Percentiles rank a stretch among this genome's conserved stretches.
Conservation (phyloP, 164 flowering plant species). For the Tinospora cordifolia region DNA sequence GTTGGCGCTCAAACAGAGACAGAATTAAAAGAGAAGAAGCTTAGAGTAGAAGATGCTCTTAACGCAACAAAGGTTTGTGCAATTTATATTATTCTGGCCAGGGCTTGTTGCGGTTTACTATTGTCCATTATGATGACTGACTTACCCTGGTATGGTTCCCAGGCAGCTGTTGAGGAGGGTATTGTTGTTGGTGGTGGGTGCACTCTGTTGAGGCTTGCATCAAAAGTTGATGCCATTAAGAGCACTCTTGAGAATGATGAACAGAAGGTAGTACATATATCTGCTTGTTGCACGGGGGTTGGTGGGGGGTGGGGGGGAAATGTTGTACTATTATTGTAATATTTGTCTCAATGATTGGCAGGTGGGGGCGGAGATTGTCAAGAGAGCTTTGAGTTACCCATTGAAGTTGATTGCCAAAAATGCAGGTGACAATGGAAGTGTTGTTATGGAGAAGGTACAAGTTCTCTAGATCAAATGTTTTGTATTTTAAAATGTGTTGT, state of each 20-base stretch:
- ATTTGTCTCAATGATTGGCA: constrained; percentile 17
- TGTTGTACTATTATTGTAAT: background rate
- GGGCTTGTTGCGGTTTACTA: background rate
- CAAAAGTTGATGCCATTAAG: constrained; percentile 87
- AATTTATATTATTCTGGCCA: background rate
- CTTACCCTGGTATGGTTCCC: constrained; percentile 10
- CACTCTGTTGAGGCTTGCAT: constrained; percentile 75
- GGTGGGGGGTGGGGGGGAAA: background rate
- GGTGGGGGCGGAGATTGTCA: constrained; percentile 99
- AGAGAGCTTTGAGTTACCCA: constrained; percentile 85
- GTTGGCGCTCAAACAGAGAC: constrained; percentile 99
- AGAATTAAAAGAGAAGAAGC: constrained; percentile 88
- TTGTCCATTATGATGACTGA: background rate
- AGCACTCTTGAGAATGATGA: constrained; percentile 72
- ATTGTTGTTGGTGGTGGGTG: constrained; percentile 97
- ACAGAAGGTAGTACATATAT: constrained; percentile 57
- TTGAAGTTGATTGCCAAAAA: constrained; percentile 92
- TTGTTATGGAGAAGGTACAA: constrained; percentile 86
- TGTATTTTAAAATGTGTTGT: background rate
- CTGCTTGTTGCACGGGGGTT: no score
- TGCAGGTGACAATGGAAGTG: constrained; percentile 99
- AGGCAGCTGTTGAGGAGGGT: constrained; percentile 99
- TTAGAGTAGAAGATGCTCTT: constrained; percentile 98
- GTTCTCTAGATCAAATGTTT: background rate
- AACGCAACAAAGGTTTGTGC: constrained; percentile 86